Evolutionary conservation across 176 grass and related monocot genomes (phyloP).

Genomic region (Eleusine coracana): DNA sequence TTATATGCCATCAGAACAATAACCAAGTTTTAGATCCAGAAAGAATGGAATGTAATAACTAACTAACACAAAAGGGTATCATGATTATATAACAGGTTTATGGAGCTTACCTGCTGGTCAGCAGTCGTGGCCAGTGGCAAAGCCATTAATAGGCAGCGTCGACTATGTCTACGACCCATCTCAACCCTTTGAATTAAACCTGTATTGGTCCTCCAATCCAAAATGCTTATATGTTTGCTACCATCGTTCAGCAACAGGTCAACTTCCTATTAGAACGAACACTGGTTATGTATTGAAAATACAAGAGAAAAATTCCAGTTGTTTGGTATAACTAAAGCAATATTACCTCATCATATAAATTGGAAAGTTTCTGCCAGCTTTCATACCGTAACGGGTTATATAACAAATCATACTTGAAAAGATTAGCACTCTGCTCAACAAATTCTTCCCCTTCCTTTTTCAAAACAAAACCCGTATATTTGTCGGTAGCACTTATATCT

Average conservation of each 20-base stretch:
- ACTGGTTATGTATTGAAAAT: not conserved
- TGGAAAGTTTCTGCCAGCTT: slow-evolving; percentile 96
- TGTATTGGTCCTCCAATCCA: slow-evolving; percentile 88
- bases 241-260: slow-evolving; percentile 97
- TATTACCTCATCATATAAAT: slow-evolving; percentile 93
- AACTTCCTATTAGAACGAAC: slow-evolving; percentile 65
- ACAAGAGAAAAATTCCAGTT: slow-evolving; percentile 23
- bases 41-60: slow-evolving; percentile 17
- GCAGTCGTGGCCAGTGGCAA: slow-evolving; percentile 67
- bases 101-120: slow-evolving; percentile 54
- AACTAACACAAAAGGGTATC: slow-evolving; percentile 23
- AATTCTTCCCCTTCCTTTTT: slow-evolving; percentile 99
- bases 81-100: slow-evolving; percentile 4
- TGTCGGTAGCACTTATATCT: slow-evolving; percentile 94
- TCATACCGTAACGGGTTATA: slow-evolving; percentile 86
- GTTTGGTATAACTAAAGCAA: slow-evolving; percentile 41
- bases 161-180: slow-evolving; percentile 78
- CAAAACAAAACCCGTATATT: slow-evolving; percentile 92
- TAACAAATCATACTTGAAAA: slow-evolving; percentile 96
- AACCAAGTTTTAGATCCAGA: slow-evolving; percentile 14
- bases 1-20: slow-evolving; percentile 19
- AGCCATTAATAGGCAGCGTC: slow-evolving; percentile 81
- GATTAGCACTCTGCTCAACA: slow-evolving; percentile 87
- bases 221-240: slow-evolving; percentile 93
- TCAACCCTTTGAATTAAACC: slow-evolving; percentile 86